Base-by-base conservation (phyloP, 2,329 filamentous ascomycete genomes). In the Purpureocillium lavendulum region DNA sequence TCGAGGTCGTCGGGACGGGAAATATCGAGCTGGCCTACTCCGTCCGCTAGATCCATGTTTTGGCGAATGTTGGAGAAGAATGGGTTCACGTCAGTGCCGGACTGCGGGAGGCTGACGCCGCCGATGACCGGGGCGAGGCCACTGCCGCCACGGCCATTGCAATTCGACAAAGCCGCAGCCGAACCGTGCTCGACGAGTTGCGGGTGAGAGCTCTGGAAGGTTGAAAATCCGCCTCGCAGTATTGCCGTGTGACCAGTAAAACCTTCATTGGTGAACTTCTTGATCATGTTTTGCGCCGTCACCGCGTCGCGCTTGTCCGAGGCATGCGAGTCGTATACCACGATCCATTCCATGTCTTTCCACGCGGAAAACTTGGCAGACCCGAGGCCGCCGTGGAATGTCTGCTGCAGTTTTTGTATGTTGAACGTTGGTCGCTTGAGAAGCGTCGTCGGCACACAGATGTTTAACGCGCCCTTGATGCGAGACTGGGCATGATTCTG, bases 11-110 rank as follows among this genome's bases (percentile, higher is more conserved):
- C 32, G 0, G 74, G 73, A 8, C 73, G 55, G 2, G 57, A 52
- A 6, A 79, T 56, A n/a, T 79, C 73, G 52, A 81, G 79, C 51
- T 94, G 89, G 0, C 92, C 92, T 10, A 97, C 90, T 15, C 92
- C 92, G 49, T 87, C 88, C 26, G 94, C 83, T 14, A 98, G 70
- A 55, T 97, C 92, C 77, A 94, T 90, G 47, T 97, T 95, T 59
- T 97, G 92, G 33, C 92, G 80, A 51, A 98, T 97, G 48, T 96
- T 97, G 45, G 81, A 80, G 59, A 97, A 97, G 66, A 98, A 97
- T 0, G 90, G 89, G 51, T 94, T 94, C 0, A 80, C 73, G 1
- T 78, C 76, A 43, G 79, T 80, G 47, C 78, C 73, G 1, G 77
- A 72, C 30, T 68, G 67, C 1, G 92, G 92, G 58, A 97, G 79